Percentiles rank a stretch among this genome's conserved stretches.
phyloP scores from a whole-genome alignment of 2,329 filamentous ascomycete species.

The Lecanosticta acicola region DNA sequence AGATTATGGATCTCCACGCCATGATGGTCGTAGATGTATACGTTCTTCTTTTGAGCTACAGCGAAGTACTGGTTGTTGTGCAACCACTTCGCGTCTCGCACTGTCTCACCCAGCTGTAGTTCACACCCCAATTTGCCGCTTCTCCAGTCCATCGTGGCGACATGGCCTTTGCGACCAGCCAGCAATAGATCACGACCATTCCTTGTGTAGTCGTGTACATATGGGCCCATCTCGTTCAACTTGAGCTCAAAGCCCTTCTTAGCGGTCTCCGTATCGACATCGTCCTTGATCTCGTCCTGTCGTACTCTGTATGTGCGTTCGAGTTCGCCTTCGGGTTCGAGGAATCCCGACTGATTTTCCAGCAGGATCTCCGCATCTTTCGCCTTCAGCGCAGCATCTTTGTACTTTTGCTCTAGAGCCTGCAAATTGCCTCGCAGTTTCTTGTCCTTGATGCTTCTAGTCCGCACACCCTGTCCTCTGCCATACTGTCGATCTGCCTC shows the following conservation, averaged over 20 bases:
- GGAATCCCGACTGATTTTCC: conserved; percentile 77
- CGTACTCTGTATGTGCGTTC: conserved; percentile 89
- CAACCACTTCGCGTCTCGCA: conserved; percentile 84
- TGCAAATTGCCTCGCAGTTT: conserved; percentile 79
- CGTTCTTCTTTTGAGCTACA: conserved; percentile 90
- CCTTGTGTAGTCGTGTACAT: conserved; percentile 79
- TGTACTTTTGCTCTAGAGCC: conserved; percentile 73
- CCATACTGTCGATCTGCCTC: conserved; percentile 61
- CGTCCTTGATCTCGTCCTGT: conserved; percentile 74
- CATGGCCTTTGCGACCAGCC: conserved; percentile 84
- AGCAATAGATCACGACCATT: conserved; percentile 83
- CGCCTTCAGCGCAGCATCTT: conserved; percentile 72
- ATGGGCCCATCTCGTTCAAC: conserved; percentile 76
- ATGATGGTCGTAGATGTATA: conserved; percentile 90
- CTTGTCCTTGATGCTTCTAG: conserved; percentile 74
- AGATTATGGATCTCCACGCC: conserved; percentile 91
- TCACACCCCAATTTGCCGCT: conserved; percentile 88
- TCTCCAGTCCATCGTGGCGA: conserved; percentile 95
- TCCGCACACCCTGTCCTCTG: conserved; percentile 68
- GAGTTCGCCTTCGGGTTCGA: conserved; percentile 81
- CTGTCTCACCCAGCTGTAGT: conserved; percentile 81
- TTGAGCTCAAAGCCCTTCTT: conserved; percentile 91
- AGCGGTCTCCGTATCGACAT: conserved; percentile 74
- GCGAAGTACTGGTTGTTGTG: conserved; percentile 95
- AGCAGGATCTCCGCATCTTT: conserved; percentile 94